phyloP scores from a whole-genome alignment of 2,329 filamentous ascomycete genomes.

The Stenocarpella maydis region DNA sequence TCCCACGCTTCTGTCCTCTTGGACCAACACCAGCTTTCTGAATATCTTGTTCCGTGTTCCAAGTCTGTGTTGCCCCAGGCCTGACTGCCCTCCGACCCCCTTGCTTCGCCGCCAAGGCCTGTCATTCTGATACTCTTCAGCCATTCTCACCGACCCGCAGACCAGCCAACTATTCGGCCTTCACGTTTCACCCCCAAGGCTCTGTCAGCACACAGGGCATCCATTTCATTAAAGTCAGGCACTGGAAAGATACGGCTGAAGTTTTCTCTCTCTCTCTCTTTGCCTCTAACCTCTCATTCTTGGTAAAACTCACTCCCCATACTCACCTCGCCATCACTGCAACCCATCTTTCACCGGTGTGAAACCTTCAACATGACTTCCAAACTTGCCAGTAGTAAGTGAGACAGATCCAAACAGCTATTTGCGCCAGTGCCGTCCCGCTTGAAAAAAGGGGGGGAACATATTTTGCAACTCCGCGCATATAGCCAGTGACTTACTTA shows the following conservation, averaged over 20 bases:
- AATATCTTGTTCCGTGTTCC: slow-evolving; percentile 15
- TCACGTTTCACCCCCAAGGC: neutral
- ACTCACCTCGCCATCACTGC: too few relatives aligned
- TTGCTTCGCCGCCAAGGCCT: slow-evolving; percentile 12
- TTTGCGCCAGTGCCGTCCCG: neutral
- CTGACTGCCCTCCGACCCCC: slow-evolving; percentile 18
- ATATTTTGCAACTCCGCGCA: neutral
- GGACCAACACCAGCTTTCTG: neutral
- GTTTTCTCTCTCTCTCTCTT: neutral
- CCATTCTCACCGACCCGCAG: neutral
- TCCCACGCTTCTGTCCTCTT: neutral
- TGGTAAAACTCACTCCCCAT: neutral
- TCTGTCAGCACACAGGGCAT: neutral
- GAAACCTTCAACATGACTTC: slow-evolving; percentile 8
- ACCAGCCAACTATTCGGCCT: slow-evolving; percentile 3
- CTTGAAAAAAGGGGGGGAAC: neutral
- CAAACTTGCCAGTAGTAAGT: neutral
- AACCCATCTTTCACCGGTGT: neutral
- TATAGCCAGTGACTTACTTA: neutral
- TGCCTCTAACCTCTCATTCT: neutral
- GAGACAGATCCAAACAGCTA: too few relatives aligned
- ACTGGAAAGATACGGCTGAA: neutral
- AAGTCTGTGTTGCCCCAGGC: slow-evolving; percentile 9
- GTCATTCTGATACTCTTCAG: slow-evolving; percentile 10
- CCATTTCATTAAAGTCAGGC: neutral